These are phyloP conservation scores for Golubevia sp. DNA, from an alignment of 1,284 basidiomycete species.

Conservation along the genomic window DNA sequence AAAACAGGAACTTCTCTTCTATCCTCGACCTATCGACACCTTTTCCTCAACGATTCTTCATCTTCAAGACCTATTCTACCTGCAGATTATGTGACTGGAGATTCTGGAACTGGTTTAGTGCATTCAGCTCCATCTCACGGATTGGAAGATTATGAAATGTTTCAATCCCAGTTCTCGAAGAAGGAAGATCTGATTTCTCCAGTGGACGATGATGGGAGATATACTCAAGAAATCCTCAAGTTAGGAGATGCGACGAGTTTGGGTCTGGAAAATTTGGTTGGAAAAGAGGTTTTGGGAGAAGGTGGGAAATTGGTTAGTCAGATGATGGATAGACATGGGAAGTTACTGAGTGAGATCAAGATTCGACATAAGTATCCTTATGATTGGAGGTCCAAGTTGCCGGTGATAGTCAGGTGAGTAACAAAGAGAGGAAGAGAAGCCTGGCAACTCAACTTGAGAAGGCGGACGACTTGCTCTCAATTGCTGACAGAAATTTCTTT, in stretches of 20 bases:
- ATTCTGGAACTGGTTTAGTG: conserved; percentile 93
- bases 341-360: conserved; percentile 70
- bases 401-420: conserved; percentile 82
- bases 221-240: conserved; percentile 64
- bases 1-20: conserved; percentile 71
- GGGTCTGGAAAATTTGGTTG: conserved; percentile 67
- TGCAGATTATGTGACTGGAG: conserved; percentile 76
- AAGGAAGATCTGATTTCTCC: conserved; percentile 40
- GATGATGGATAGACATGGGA: conserved; percentile 69
- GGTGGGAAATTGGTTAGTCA: conserved; percentile 74
- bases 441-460: too few relatives aligned
- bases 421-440: not conserved
- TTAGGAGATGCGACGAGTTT: conserved; percentile 63
- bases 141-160: conserved; percentile 77
- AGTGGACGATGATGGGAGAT: conserved; percentile 80
- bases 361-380: conserved; percentile 91
- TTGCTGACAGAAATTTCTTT: not conserved
- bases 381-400: conserved; percentile 94
- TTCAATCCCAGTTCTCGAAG: conserved; percentile 29
- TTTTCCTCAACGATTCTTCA: conserved; percentile 68
- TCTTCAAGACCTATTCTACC: conserved; percentile 64
- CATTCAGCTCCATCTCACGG: conserved; percentile 96
- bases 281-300: conserved; percentile 73
- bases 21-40: conserved; percentile 71
- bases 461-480: not conserved